A percentile compares a stretch with the other conserved stretches of the same genome.
Conservation (phyloP, 441 rosid genomes). For the Pelargonium citronellum region DNA sequence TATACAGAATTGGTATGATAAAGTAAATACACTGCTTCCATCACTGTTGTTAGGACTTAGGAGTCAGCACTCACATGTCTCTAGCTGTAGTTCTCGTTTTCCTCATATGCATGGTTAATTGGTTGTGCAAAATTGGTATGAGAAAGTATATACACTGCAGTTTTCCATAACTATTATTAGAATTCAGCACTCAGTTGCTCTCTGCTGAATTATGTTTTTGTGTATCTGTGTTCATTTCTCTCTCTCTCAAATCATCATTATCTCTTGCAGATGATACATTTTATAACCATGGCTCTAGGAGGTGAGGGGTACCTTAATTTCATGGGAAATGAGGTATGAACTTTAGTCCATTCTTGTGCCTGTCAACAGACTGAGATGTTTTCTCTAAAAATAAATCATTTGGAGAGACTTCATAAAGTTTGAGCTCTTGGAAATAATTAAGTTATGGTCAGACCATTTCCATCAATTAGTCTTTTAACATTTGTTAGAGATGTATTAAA, state of each 20-base stretch:
- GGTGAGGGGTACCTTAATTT: slow-evolving; percentile 85
- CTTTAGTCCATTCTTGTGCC: slow-evolving; percentile 13
- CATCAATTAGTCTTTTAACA: slow-evolving; percentile 8
- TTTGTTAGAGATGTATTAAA: neutral
- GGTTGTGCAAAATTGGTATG: slow-evolving; percentile 1
- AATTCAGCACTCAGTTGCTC: slow-evolving; percentile 4
- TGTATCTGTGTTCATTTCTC: slow-evolving; percentile 8
- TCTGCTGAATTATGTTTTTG: slow-evolving; percentile 4
- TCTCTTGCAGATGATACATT: slow-evolving; percentile 67
- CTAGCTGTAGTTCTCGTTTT: slow-evolving; percentile 9
- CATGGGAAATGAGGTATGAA: slow-evolving; percentile 78
- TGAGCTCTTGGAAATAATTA: slow-evolving; percentile 8
- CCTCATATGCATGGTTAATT: neutral
- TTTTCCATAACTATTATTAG: neutral
- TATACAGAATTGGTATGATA: slow-evolving; percentile 1
- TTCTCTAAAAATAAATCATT: neutral
- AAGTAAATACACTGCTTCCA: neutral
- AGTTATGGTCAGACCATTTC: slow-evolving; percentile 3
- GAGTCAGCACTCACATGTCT: neutral
- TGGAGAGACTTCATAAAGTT: slow-evolving; percentile 3
- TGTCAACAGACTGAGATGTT: neutral
- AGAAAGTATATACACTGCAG: neutral
- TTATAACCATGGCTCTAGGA: slow-evolving; percentile 74
- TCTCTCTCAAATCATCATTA: slow-evolving; percentile 4
- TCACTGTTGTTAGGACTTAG: neutral